A percentile compares a stretch with the other conserved stretches of the same genome.
Conservation (phyloP, 306 rosid species). For the Castanopsis chinensis region DNA sequence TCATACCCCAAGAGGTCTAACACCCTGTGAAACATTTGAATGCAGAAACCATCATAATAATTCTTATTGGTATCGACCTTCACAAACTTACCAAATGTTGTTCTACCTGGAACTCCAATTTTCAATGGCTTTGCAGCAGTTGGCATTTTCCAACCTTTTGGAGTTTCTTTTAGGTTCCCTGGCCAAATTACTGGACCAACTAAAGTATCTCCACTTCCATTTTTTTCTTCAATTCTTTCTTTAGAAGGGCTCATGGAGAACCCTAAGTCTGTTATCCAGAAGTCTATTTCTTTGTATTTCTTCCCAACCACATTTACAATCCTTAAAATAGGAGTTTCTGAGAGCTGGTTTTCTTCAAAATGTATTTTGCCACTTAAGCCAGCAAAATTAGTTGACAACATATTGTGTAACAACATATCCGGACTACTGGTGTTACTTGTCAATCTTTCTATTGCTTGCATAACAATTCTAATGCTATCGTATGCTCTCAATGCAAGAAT, state of each 20-base stretch:
- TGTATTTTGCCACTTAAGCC: constrained; percentile 65
- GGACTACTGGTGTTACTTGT: constrained; percentile 9
- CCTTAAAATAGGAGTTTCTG: constrained; percentile 30
- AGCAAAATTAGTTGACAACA: constrained; percentile 30
- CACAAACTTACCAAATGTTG: constrained; percentile 58
- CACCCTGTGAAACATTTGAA: constrained; percentile 36
- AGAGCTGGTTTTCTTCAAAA: constrained; percentile 40
- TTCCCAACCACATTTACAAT: constrained; percentile 53
- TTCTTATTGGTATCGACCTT: constrained; percentile 25
- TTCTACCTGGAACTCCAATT: constrained; percentile 65
- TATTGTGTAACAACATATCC: constrained; percentile 10
- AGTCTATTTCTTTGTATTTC: constrained; percentile 50
- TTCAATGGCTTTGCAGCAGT: constrained; percentile 38
- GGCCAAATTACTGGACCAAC: constrained; percentile 61
- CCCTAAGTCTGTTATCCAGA: constrained; percentile 45
- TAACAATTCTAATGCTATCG: constrained; percentile 48
- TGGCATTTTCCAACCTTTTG: constrained; percentile 72
- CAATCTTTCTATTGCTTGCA: constrained; percentile 41
- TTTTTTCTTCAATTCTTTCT: constrained; percentile 9
- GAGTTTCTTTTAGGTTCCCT: constrained; percentile 35
- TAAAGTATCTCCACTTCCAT: background rate
- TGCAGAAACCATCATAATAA: constrained; percentile 56
- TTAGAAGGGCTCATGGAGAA: constrained; percentile 21
- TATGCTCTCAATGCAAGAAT: constrained; percentile 59
- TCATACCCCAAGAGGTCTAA: constrained; percentile 32